phyloP scores from a whole-genome alignment of 331 rosid genomes.

The Stylosanthes scabra region DNA sequence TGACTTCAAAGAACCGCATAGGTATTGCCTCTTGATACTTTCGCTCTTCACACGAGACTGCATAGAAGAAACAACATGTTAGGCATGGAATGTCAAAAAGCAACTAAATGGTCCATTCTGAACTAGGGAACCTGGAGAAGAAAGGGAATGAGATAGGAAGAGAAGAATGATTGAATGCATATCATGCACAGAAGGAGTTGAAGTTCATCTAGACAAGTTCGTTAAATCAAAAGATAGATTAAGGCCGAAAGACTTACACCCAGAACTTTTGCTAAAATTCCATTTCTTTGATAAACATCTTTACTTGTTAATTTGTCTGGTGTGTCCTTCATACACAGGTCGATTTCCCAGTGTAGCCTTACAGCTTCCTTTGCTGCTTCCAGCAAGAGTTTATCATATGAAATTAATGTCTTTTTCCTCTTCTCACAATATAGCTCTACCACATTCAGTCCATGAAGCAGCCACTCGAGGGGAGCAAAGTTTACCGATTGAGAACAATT shows the following conservation, averaged over 20 bases:
- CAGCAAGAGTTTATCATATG: constrained; percentile 80
- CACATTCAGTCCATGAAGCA: constrained; percentile 75
- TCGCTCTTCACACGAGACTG: constrained; percentile 70
- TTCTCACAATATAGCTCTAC: constrained; percentile 61
- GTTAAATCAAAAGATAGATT: constrained; percentile 15
- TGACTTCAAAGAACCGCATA: constrained; percentile 52
- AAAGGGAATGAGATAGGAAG: neutral
- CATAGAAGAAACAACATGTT: constrained; percentile 36
- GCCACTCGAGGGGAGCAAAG: constrained; percentile 89
- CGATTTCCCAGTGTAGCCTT: constrained; percentile 72
- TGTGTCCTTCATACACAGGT: constrained; percentile 49
- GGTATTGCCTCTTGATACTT: constrained; percentile 63
- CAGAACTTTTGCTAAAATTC: constrained; percentile 60
- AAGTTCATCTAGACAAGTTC: constrained; percentile 1
- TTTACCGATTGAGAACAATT: constrained; percentile 72
- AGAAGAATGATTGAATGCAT: constrained; percentile 15
- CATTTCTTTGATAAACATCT: constrained; percentile 58
- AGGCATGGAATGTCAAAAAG: constrained; percentile 30
- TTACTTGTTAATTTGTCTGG: constrained; percentile 53
- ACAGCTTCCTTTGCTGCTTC: constrained; percentile 88
- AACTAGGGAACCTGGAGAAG: neutral
- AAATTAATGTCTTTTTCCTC: constrained; percentile 69
- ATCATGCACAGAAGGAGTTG: constrained; percentile 3
- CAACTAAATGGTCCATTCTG: constrained; percentile 8
- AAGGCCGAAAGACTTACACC: constrained; percentile 51